These are phyloP conservation scores for Debaryomyces sp. DNA, from an alignment of 1,139 yeast genomes.

Conservation along the genomic window DNA sequence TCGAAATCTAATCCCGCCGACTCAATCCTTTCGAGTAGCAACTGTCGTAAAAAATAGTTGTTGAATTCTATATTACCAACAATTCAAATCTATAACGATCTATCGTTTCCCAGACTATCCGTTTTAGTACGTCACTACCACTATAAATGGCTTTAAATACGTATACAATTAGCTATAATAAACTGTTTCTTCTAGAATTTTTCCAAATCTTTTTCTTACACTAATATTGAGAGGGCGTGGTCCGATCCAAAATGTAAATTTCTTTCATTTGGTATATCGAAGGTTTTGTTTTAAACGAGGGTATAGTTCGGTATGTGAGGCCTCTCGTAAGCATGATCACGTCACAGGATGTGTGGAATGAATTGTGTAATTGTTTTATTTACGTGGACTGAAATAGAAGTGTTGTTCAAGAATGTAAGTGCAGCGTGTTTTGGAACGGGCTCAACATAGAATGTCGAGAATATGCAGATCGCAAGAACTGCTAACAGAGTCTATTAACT, in stretches of 20 bases:
- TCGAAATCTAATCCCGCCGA: not conserved
- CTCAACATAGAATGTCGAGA: constrained; percentile 1
- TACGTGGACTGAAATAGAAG: not conserved
- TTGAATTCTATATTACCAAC: not conserved
- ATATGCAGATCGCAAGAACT: not conserved
- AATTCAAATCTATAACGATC: not conserved
- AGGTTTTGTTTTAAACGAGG: not conserved
- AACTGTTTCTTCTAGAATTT: not conserved
- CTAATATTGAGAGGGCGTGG: constrained; percentile 3
- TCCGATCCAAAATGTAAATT: constrained; percentile 1
- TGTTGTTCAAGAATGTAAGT: not conserved
- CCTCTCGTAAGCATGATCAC: not conserved
- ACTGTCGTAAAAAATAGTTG: not conserved
- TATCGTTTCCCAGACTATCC: not conserved
- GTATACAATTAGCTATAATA: not conserved
- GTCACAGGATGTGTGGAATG: not conserved
- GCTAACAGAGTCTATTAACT: not conserved
- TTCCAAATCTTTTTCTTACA: not conserved
- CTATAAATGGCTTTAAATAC: not conserved
- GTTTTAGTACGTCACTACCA: not conserved
- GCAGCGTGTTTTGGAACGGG: constrained; percentile 4
- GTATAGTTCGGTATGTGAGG: not conserved
- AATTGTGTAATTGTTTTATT: not conserved
- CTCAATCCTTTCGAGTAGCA: constrained; percentile 1
- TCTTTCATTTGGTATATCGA: not conserved